Evolutionary conservation across 768 basidiomycete species (phyloP).

Genomic region (Lentinula guzmanii): DNA sequence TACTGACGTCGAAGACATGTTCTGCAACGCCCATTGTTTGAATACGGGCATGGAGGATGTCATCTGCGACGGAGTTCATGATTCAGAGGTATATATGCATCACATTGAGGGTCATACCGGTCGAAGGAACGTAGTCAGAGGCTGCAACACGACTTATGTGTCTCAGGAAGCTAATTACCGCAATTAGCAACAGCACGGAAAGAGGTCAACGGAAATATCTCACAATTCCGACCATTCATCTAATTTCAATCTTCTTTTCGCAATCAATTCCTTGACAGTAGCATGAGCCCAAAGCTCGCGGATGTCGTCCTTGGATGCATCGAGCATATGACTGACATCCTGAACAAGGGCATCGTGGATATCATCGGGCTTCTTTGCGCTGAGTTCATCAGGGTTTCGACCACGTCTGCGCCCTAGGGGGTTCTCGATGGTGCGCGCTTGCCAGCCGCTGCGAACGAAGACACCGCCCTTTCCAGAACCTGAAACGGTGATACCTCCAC

Average conservation of each 20-base stretch:
- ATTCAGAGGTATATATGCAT: conserved; percentile 19
- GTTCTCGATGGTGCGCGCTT: conserved; percentile 58
- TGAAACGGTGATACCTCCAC: conserved; percentile 66
- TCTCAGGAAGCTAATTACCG: conserved; percentile 56
- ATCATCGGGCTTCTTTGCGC: conserved; percentile 17
- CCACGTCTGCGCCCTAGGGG: conserved; percentile 29
- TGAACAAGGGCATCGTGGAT: conserved; percentile 48
- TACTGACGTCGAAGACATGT: conserved; percentile 66
- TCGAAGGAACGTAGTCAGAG: conserved; percentile 66
- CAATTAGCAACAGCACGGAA: conserved; percentile 10
- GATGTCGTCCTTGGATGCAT: conserved; percentile 57
- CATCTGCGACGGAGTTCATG: conserved; percentile 43
- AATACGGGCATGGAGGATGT: conserved; percentile 84
- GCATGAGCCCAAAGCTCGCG: conserved; percentile 68
- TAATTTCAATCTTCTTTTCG: conserved; percentile 63
- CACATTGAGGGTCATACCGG: conserved; percentile 36
- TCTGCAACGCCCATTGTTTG: conserved; percentile 89
- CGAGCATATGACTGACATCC: conserved; percentile 56
- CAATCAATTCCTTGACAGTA: conserved; percentile 62
- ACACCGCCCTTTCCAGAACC: conserved; percentile 74
- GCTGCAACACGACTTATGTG: conserved; percentile 69
- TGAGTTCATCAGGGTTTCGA: conserved; percentile 20
- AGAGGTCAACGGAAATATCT: conserved; percentile 21
- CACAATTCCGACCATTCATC: conserved; percentile 91
- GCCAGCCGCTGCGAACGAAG: conserved; percentile 79